Base-by-base conservation (phyloP, 192 early-diverging fungal genomes). In the Entomortierella parvispora region DNA sequence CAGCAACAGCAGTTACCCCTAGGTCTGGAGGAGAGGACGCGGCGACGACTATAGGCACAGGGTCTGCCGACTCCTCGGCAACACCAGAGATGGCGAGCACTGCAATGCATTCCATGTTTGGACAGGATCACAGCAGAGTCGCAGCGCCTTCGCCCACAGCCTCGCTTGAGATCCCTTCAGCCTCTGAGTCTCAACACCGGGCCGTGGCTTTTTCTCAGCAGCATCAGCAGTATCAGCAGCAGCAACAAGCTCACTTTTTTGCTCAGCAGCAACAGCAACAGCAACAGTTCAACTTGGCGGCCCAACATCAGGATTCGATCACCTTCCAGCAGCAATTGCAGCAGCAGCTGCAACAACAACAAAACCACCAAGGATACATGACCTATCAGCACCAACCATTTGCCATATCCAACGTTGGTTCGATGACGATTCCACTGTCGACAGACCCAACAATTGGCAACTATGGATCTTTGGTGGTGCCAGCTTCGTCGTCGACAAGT, bases 381-480 rank as follows among this genome's bases (percentile, higher is more conserved):
- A 5, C 37, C 5, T 40, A 17, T 15, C 64, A 56, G 34, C 64
- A 56, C 10, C 56, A 50, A 23, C 54, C 57, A 9, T 18, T 54
- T 2, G 5, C 56, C 28, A 50, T 62, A 12, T 45, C 69, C 22
- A 45, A 23, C 7, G 17, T 51, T 5, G 53, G 34, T 22, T 77
- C 74, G 2, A 58, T 68, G 74, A 31, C 47, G 1, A 77, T 77
- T 10, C 65, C 60, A 20, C 28, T 68, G n/a, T n/a, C n/a, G 22
- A 31, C 63, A 7, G 40, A 68, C 28, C 31, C 64, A 0, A 67
- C 64, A 0, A 67, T 62, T 20, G 2, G 48, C 25, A 62, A 63
- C 3, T 77, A 68, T 59, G 65, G 66, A n/a, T 77, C 74, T 4
- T 54, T 77, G 34, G 61, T 68, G 9, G 74, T 77, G 8, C 74